A percentile compares a stretch with the other conserved stretches of the same genome.
Conservation (phyloP, 495 filamentous ascomycete genomes). For the Talaromyces borbonicus region DNA sequence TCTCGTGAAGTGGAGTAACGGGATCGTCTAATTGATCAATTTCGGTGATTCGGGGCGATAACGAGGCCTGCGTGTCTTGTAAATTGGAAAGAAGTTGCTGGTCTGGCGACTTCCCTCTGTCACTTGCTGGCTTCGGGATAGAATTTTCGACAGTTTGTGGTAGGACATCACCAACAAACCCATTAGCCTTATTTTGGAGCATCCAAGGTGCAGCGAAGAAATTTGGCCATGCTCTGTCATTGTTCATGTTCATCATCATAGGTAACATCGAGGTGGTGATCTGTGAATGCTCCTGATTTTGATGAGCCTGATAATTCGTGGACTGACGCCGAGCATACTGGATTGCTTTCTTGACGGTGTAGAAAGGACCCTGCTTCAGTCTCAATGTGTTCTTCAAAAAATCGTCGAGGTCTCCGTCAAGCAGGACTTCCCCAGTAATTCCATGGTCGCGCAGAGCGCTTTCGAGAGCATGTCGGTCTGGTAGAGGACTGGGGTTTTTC, state of each 20-base stretch:
- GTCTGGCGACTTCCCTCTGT: background rate
- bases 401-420: conserved; percentile 25
- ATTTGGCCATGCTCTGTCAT: background rate
- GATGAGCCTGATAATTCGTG: conserved; percentile 21
- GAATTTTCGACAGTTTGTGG: background rate
- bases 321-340: conserved; percentile 33
- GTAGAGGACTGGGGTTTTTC: conserved; percentile 25
- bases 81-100: conserved; percentile 1
- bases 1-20: background rate
- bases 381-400: conserved; percentile 41
- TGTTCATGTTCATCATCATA: conserved; percentile 1
- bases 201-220: background rate
- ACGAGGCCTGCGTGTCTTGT: background rate
- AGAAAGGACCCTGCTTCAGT: conserved; percentile 35
- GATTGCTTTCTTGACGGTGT: conserved; percentile 36
- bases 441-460: conserved; percentile 44
- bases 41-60: conserved; percentile 2
- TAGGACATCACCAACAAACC: background rate
- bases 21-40: background rate
- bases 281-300: conserved; percentile 3
- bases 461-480: conserved; percentile 42
- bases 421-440: conserved; percentile 52
- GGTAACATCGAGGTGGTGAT: conserved; percentile 2
- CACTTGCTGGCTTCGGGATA: background rate
- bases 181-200: no score